phyloP scores from a whole-genome alignment of 495 filamentous ascomycete genomes.

The Xylaria telfairii region DNA sequence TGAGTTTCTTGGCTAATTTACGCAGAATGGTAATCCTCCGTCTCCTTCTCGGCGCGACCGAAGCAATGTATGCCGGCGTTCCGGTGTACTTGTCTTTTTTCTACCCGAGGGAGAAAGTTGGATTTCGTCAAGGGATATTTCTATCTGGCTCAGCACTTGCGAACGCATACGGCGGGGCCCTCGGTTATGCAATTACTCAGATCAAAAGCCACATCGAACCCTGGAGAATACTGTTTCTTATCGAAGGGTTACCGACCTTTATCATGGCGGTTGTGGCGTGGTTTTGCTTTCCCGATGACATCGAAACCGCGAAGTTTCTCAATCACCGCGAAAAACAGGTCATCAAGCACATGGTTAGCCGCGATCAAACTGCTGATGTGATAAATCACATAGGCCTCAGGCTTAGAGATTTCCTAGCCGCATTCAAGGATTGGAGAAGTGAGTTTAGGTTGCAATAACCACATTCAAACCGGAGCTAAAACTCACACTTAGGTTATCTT shows the following conservation, averaged over 20 bases:
- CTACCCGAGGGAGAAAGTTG: slow-evolving; percentile 79
- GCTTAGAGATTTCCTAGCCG: slow-evolving; percentile 27
- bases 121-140: slow-evolving; percentile 81
- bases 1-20: slow-evolving; percentile 60
- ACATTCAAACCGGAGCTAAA: neutral
- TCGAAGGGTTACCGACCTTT: slow-evolving; percentile 71
- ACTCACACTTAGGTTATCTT: slow-evolving; percentile 27
- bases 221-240: slow-evolving; percentile 75
- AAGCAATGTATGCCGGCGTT: slow-evolving; percentile 38
- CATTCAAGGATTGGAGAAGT: slow-evolving; percentile 37
- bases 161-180: slow-evolving; percentile 74
- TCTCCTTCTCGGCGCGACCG: slow-evolving; percentile 30
- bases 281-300: slow-evolving; percentile 65
- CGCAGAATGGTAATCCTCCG: slow-evolving; percentile 29
- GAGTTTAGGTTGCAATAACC: neutral
- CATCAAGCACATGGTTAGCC: slow-evolving; percentile 29
- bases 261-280: slow-evolving; percentile 67
- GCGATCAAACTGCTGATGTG: slow-evolving; percentile 34
- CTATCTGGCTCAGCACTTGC: slow-evolving; percentile 74
- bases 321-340: slow-evolving; percentile 34
- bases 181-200: slow-evolving; percentile 74
- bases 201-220: slow-evolving; percentile 69
- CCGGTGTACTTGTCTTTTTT: slow-evolving; percentile 65
- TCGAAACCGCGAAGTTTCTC: slow-evolving; percentile 38
- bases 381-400: slow-evolving; percentile 33